Evolutionary conservation across 208 protist species (phyloP), one percentile per base, ranked within the genome.

Genomic region (Acanthamoeba pearcei): DNA sequence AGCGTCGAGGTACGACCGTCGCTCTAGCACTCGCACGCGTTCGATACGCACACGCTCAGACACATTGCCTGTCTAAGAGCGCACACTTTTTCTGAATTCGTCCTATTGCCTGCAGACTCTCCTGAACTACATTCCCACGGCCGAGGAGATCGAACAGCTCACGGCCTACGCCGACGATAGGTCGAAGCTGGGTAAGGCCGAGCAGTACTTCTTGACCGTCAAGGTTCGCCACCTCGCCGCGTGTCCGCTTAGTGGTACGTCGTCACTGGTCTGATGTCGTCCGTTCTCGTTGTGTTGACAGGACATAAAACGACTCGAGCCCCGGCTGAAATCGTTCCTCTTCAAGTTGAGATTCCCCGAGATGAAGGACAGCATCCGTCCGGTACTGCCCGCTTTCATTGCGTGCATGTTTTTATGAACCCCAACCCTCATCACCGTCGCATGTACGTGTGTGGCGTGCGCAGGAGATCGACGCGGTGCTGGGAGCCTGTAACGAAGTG

Each of bases 141-240:
- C 72, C 15, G 72, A 80, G 22, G 57, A 89, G 46, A 89, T 89
- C 24, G 82, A 89, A 42, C 55, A 46, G 82, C 72, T 89, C n/a
- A 17, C 19, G 3, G n/a, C 10, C 27, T 89, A 89, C 51, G n/a
- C 38, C 19, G 82, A 57, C 10, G 88, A 93, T 35, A n/a, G n/a
- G 12, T 32, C 17, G 5, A 93, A 93, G 88, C 88, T 93, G 55
- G 88, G 88, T 42, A 93, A 38, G 60, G 88, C 88, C 5, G 88
- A 93, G 66, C 55, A 93, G 88, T 93, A 62, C 88, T 93, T 93
- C 60, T 9, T 83, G 15, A 88, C 96, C 89, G 35, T 78, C 38
- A 51, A 53, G 62, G 62, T 72, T n/a, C 42, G 27, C 32, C n/a
- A 10, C 46, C 46, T 70, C 0, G 15, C 3, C n/a, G 27, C 24